Base-by-base conservation (phyloP, 441 rosid genomes). In the Bocquillonia castaneifolia region DNA sequence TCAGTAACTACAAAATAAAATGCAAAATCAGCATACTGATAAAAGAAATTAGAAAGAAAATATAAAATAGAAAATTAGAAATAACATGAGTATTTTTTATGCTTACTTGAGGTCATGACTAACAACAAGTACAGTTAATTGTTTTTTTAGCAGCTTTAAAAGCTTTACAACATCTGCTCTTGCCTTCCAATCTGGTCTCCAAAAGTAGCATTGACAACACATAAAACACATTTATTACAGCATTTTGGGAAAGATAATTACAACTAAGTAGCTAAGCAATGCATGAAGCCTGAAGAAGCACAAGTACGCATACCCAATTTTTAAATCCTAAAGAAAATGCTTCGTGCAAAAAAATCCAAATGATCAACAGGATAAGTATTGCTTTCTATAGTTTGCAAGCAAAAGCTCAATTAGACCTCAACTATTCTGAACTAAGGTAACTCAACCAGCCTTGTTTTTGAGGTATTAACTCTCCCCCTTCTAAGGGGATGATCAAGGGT, bases 71-170 rank as follows among this genome's bases (percentile, higher is more conserved):
- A 14, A 32, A 22, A 23, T 10, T 32, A 29, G 25, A 5, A 59
- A 39, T 47, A 40, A 6, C 5, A 25, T 44, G 47, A 48, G 20
- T 54, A 12, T 18, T 28, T 63, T 17, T n/a, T 18, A 55, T 48
- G 75, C 87, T 78, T 80, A 91, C 97, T 83, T 91, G 72, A 91
- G 88, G 79, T 91, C 95, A 77, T 91, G 96, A 82, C 99, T 91
- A 52, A 91, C 97, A 71, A 91, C 95, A 69, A 93, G 90, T 64
- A 91, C 72, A 26, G 90, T 88, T 48, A 93, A 80, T 75, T 89
- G 87, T 81, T 84, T 84, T 88, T 89, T 91, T 66, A 93, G 87
- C 77, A 83, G 83, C 84, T 84, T 88, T 77, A 91, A 79, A 69
- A 91, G 97, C 86, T 87, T 93, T 64, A 86, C 82, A 36, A 91